A percentile compares a stretch with the other conserved stretches of the same genome.
These are phyloP conservation scores for Geotrichum klebahnii DNA, from an alignment of 1,139 yeast species.

Conservation along the genomic window DNA sequence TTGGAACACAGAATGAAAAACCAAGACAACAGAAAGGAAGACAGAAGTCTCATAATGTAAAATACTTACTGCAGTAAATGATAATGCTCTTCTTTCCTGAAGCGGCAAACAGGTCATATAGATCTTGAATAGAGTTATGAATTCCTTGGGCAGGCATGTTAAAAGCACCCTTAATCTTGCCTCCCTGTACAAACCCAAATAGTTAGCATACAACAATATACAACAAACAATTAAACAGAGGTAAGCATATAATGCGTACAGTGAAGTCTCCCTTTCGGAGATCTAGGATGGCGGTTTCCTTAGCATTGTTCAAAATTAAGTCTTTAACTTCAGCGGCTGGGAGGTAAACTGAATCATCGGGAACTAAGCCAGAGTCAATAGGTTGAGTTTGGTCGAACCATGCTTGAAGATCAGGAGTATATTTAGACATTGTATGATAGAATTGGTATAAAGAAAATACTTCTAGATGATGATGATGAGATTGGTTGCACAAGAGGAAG, in stretches of 20 bases:
- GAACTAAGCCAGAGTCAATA: slow-evolving; percentile 24
- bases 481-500: neutral
- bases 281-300: slow-evolving; percentile 27
- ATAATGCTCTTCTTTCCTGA: slow-evolving; percentile 27
- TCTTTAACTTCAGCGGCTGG: slow-evolving; percentile 26
- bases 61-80: slow-evolving; percentile 25
- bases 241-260: neutral
- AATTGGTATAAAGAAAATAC: neutral
- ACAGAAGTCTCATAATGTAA: neutral
- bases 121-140: slow-evolving; percentile 25
- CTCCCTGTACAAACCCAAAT: slow-evolving; percentile 22
- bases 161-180: slow-evolving; percentile 29
- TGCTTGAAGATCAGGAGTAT: slow-evolving; percentile 24
- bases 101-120: slow-evolving; percentile 27
- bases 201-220: neutral
- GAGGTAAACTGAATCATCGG: slow-evolving; percentile 23
- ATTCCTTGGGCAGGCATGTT: slow-evolving; percentile 33
- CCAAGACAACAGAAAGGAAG: neutral
- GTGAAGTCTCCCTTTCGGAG: slow-evolving; percentile 29
- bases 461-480: neutral
- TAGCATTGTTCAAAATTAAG: slow-evolving; percentile 19
- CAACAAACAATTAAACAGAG: neutral
- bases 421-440: neutral
- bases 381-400: slow-evolving; percentile 30
- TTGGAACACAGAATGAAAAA: too few relatives aligned